Evolutionary conservation across 2,329 filamentous ascomycete genomes (phyloP).

Genomic region (Gyromitra esculenta): DNA sequence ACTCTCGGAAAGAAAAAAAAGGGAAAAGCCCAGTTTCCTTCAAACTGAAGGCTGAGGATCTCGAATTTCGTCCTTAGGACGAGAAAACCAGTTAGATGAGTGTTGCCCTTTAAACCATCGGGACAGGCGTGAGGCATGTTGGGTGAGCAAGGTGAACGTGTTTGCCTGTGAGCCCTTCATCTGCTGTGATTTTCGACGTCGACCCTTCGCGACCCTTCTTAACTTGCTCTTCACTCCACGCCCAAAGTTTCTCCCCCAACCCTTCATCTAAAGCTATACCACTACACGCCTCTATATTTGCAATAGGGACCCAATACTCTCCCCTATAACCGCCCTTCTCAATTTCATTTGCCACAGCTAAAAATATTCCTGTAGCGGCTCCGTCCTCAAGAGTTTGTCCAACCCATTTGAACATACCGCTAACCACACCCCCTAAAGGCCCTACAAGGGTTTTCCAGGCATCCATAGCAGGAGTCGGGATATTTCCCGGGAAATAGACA

Average conservation of each 20-base stretch:
- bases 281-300: constrained; percentile 54
- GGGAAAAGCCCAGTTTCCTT: background rate
- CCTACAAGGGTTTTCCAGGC: constrained; percentile 33
- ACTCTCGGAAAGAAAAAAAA: background rate
- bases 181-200: background rate
- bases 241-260: constrained; percentile 50
- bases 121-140: constrained; percentile 15
- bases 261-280: constrained; percentile 48
- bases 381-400: constrained; percentile 62
- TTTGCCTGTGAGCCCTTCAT: background rate
- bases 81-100: background rate
- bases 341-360: constrained; percentile 68
- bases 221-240: constrained; percentile 45
- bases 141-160: background rate
- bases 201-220: background rate
- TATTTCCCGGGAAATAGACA: constrained; percentile 43
- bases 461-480: constrained; percentile 34
- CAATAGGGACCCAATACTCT: constrained; percentile 65
- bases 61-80: background rate
- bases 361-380: constrained; percentile 62
- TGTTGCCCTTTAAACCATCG: background rate
- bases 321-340: constrained; percentile 67
- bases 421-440: constrained; percentile 19
- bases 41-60: background rate
- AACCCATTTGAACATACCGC: constrained; percentile 13